phyloP scores from a whole-genome alignment of 129 eudicot species.

The Solidago caesia region DNA sequence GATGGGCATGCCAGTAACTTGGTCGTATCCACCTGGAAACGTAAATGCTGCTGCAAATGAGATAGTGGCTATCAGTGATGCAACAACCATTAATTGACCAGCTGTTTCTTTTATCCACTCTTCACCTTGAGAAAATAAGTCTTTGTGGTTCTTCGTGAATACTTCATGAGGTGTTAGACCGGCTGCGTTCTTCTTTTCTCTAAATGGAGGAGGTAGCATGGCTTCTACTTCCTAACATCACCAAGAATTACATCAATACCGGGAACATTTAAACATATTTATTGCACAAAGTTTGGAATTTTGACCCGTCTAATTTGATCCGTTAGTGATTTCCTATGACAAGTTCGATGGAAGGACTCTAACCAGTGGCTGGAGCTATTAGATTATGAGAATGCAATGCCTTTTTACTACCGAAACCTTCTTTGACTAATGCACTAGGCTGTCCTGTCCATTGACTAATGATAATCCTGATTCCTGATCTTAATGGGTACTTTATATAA shows the following conservation, averaged over 20 bases:
- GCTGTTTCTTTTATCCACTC: slow-evolving; percentile 35
- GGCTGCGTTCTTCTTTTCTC: slow-evolving; percentile 20
- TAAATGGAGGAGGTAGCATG: slow-evolving; percentile 21
- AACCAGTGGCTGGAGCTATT: no score
- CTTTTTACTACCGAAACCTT: no score
- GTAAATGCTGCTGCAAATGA: slow-evolving; percentile 32
- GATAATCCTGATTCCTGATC: no score
- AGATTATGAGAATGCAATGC: no score
- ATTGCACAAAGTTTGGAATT: no score
- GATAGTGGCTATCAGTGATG: slow-evolving; percentile 28
- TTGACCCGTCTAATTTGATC: background rate
- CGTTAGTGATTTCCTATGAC: background rate
- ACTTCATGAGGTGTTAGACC: slow-evolving; percentile 28
- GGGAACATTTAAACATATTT: no score
- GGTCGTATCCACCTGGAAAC: slow-evolving; percentile 33
- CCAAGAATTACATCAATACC: background rate
- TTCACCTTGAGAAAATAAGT: slow-evolving; percentile 13
- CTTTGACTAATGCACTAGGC: no score
- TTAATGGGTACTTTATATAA: no score
- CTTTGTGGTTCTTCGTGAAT: slow-evolving; percentile 30
- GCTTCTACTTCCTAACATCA: slow-evolving; percentile 18
- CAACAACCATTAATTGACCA: slow-evolving; percentile 22
- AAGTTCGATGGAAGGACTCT: no score
- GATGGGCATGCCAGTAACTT: slow-evolving; percentile 21
- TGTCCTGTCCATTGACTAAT: no score